A percentile compares a stretch with the other conserved stretches of the same genome.
phyloP scores from a whole-genome alignment of 73 alveolate species.

The Stentor roeselii region DNA sequence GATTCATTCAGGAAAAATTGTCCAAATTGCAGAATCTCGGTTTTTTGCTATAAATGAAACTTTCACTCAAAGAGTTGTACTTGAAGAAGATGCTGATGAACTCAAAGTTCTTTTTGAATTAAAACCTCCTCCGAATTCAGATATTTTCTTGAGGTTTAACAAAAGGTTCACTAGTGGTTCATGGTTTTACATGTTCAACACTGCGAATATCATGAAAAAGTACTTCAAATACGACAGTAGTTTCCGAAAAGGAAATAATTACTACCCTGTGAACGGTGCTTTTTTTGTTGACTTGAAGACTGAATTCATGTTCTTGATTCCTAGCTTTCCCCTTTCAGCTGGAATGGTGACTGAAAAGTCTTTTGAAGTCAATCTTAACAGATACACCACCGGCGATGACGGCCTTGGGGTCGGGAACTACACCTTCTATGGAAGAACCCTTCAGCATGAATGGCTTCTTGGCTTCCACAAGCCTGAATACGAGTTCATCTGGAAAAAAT shows the following conservation, averaged over 20 bases:
- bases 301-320: background rate
- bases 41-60: background rate
- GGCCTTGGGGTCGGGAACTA: background rate
- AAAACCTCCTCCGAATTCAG: background rate
- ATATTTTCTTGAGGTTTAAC: background rate
- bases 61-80: background rate
- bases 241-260: background rate
- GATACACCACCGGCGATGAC: constrained; percentile 2
- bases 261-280: background rate
- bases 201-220: background rate
- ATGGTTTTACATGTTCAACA: background rate
- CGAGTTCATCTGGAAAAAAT: background rate
- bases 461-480: background rate
- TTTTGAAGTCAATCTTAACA: constrained; percentile 6
- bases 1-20: background rate
- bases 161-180: background rate
- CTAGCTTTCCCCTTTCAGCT: background rate
- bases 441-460: background rate
- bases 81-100: background rate
- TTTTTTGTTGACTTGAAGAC: background rate
- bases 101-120: too few relatives aligned
- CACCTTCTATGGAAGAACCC: background rate
- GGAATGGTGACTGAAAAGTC: constrained; percentile 10
- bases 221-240: background rate
- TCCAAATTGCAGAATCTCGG: background rate